phyloP scores from a whole-genome alignment of 2,329 filamentous ascomycete genomes.

The Fusarium falciforme region DNA sequence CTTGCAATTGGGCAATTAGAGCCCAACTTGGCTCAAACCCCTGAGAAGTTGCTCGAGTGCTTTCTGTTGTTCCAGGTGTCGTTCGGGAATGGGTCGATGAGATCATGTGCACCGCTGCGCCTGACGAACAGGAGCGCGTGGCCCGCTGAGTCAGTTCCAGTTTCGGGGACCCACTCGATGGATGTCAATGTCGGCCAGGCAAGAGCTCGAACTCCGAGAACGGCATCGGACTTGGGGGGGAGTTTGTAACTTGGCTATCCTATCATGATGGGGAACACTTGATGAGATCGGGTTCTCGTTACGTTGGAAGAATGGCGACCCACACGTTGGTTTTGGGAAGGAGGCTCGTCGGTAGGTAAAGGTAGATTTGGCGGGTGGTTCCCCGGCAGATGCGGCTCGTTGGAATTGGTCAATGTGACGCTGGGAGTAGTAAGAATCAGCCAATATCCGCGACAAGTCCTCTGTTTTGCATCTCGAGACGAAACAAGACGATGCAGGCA shows the following conservation, averaged over 20 bases:
- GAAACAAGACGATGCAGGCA: background rate
- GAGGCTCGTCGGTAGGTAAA: background rate
- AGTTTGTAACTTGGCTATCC: background rate
- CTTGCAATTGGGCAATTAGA: constrained; percentile 21
- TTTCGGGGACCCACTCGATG: background rate
- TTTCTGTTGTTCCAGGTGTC: background rate
- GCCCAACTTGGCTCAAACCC: background rate
- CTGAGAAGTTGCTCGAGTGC: background rate
- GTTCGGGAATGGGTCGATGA: constrained; percentile 24
- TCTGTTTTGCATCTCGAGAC: background rate
- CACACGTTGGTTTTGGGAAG: background rate
- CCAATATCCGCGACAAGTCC: background rate
- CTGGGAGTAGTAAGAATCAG: background rate
- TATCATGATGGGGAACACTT: background rate
- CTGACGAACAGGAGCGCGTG: background rate
- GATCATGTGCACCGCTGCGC: constrained; percentile 22
- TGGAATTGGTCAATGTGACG: background rate
- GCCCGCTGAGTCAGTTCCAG: constrained; percentile 16
- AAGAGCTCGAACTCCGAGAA: background rate
- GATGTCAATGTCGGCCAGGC: background rate
- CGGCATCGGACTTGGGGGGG: constrained; percentile 29
- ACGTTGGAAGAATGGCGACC: background rate
- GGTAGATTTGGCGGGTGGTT: background rate
- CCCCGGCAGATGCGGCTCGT: constrained; percentile 3
- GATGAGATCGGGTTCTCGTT: background rate